phyloP scores from a whole-genome alignment of 805 yeast species.

The Candida coleopterorum region DNA sequence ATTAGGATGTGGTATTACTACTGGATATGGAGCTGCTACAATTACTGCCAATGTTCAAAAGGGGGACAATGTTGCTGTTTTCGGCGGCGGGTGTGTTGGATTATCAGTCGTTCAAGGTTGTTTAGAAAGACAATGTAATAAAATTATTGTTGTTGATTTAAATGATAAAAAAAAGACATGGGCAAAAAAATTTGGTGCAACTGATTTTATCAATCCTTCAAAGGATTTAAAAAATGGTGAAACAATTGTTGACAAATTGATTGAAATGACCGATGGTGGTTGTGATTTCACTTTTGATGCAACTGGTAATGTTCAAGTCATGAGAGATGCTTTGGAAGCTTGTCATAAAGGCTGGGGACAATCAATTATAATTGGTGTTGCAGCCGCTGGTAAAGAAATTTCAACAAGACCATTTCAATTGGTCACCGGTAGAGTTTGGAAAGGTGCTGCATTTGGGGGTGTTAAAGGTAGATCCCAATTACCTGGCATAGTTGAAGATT shows the following conservation, averaged over 20 bases:
- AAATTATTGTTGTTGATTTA: slow-evolving; percentile 81
- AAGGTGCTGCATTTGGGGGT: slow-evolving; percentile 99
- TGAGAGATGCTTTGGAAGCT: slow-evolving; percentile 95
- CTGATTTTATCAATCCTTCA: slow-evolving; percentile 86
- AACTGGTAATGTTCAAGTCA: slow-evolving; percentile 92
- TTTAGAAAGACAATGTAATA: slow-evolving; percentile 69
- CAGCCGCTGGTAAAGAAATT: slow-evolving; percentile 96
- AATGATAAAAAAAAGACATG: slow-evolving; percentile 80
- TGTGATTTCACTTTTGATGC: slow-evolving; percentile 95
- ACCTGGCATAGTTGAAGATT: slow-evolving; percentile 85
- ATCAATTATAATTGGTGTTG: slow-evolving; percentile 94
- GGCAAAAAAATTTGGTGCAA: slow-evolving; percentile 90
- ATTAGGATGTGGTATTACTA: slow-evolving; percentile 97
- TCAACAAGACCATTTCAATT: slow-evolving; percentile 97
- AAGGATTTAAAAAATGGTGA: slow-evolving; percentile 62
- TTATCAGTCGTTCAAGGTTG: slow-evolving; percentile 97
- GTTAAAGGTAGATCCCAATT: slow-evolving; percentile 95
- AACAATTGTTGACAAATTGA: slow-evolving; percentile 73
- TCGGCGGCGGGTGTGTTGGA: slow-evolving; percentile 98
- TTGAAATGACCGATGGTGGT: slow-evolving; percentile 95
- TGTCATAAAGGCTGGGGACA: slow-evolving; percentile 99
- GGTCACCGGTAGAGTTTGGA: slow-evolving; percentile 98
- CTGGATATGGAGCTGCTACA: slow-evolving; percentile 97
- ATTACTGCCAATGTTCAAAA: slow-evolving; percentile 86
- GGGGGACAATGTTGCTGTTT: slow-evolving; percentile 93